Conservation (phyloP, 306 rosid species). For the Erythrophleum fordii region DNA sequence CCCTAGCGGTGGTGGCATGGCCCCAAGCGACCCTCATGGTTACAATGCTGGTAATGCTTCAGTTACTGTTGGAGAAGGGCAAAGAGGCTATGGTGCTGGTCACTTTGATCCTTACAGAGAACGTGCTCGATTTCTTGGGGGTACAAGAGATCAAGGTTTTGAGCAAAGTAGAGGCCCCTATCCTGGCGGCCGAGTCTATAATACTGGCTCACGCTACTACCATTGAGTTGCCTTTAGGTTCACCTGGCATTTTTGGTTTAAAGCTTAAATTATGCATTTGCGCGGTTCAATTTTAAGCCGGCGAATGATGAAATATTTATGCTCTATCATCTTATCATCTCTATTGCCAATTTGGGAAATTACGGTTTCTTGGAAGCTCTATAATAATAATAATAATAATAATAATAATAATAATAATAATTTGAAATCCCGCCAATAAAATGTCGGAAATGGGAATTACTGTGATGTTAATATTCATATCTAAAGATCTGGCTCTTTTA, state of each 20-base stretch:
- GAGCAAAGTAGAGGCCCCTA: conserved; percentile 74
- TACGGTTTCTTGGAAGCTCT: not conserved
- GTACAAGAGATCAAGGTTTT: conserved; percentile 61
- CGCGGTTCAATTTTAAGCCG: conserved; percentile 18
- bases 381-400: conserved; percentile 26
- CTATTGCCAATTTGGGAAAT: not conserved
- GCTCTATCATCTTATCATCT: conserved; percentile 7
- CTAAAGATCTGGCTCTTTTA: not conserved
- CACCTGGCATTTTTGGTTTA: conserved; percentile 15
- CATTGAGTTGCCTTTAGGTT: conserved; percentile 31
- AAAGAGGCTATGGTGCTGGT: conserved; percentile 58
- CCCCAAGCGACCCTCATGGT: conserved; percentile 60
- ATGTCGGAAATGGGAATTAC: not conserved
- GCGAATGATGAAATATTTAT: conserved; percentile 21
- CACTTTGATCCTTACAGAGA: conserved; percentile 69
- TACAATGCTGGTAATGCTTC: conserved; percentile 51
- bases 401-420: conserved; percentile 6
- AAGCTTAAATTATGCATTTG: not conserved
- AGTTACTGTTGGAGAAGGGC: conserved; percentile 52
- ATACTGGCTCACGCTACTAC: conserved; percentile 77
- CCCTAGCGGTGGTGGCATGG: conserved; percentile 60
- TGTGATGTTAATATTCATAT: not conserved
- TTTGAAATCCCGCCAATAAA: not conserved
- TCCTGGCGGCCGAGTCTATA: conserved; percentile 85
- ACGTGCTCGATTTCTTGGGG: conserved; percentile 80